These are phyloP conservation scores for Sugiyamaella valdiviana DNA, from an alignment of 805 yeast genomes.

Conservation along the genomic window DNA sequence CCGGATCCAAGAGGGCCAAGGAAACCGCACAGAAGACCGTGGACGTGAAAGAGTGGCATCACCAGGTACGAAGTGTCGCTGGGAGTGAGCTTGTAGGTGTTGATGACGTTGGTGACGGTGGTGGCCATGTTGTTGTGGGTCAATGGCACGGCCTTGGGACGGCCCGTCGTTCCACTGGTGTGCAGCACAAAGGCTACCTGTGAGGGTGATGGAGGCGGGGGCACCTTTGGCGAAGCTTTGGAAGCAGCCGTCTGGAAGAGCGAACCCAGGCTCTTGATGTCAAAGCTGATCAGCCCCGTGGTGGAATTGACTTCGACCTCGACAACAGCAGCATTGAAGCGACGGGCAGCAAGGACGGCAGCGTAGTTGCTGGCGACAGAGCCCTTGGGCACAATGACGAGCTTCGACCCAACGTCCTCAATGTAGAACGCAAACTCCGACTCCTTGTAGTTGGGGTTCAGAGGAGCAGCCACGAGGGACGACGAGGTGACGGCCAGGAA, in stretches of 20 bases:
- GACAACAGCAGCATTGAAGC: slow-evolving; percentile 42
- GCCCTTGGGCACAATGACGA: slow-evolving; percentile 54
- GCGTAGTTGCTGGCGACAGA: slow-evolving; percentile 36
- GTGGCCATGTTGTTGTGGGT: slow-evolving; percentile 58
- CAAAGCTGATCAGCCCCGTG: slow-evolving; percentile 34
- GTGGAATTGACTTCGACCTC: slow-evolving; percentile 45
- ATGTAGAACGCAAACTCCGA: slow-evolving; percentile 60
- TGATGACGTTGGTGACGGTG: slow-evolving; percentile 52
- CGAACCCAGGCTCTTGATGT: slow-evolving; percentile 25
- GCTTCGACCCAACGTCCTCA: slow-evolving; percentile 51
- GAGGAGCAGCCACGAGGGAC: slow-evolving; percentile 59
- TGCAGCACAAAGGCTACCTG: slow-evolving; percentile 63
- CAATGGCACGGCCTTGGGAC: slow-evolving; percentile 70
- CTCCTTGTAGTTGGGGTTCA: slow-evolving; percentile 57
- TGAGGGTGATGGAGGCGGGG: slow-evolving; percentile 34
- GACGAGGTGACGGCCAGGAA: slow-evolving; percentile 54
- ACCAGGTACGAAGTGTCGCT: slow-evolving; percentile 55
- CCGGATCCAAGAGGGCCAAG: slow-evolving; percentile 55
- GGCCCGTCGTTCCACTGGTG: slow-evolving; percentile 72
- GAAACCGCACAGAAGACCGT: slow-evolving; percentile 63
- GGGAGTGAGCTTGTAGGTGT: slow-evolving; percentile 47
- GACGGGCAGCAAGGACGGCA: slow-evolving; percentile 46
- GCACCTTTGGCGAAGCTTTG: slow-evolving; percentile 1
- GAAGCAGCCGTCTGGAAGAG: slow-evolving; percentile 14
- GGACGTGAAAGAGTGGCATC: slow-evolving; percentile 76